Evolutionary conservation across 202 grass and related monocot species (phyloP).

Genomic region (Elaeis oleifera): DNA sequence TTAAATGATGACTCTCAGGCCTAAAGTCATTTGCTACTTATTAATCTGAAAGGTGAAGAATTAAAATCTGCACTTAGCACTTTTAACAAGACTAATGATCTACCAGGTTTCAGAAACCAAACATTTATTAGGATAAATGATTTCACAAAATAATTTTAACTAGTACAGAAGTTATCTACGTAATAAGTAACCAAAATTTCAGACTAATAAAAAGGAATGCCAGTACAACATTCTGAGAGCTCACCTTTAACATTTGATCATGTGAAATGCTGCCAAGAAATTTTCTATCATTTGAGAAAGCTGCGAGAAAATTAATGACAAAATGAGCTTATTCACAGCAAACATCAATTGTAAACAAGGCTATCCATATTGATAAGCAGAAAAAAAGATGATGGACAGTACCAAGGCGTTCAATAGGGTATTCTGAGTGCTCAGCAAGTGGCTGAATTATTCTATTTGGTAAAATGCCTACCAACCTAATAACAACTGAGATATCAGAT

Average conservation of each 20-base stretch:
- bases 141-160: too few species aligned
- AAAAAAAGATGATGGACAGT: constrained; percentile 16
- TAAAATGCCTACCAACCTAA: constrained; percentile 79
- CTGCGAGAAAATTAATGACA: constrained; percentile 23
- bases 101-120: too few species aligned
- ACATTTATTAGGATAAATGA: too few species aligned
- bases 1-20: too few species aligned
- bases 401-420: constrained; percentile 84
- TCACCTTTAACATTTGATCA: constrained; percentile 87
- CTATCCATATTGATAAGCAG: not conserved
- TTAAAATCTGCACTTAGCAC: too few species aligned
- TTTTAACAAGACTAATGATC: too few species aligned
- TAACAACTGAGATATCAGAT: not conserved
- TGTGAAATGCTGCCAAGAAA: constrained; percentile 90
- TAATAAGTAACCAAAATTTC: too few species aligned
- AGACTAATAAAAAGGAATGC: too few species aligned
- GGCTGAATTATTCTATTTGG: constrained; percentile 88
- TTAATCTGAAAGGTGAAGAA: too few species aligned
- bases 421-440: constrained; percentile 90
- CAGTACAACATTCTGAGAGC: not conserved
- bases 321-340: not conserved
- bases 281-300: constrained; percentile 67
- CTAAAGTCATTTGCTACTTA: too few species aligned
- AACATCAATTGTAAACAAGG: constrained; percentile 8
- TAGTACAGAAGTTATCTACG: too few species aligned